phyloP scores from a whole-genome alignment of 2,329 filamentous ascomycete genomes.

The Beauveria brongniartii region DNA sequence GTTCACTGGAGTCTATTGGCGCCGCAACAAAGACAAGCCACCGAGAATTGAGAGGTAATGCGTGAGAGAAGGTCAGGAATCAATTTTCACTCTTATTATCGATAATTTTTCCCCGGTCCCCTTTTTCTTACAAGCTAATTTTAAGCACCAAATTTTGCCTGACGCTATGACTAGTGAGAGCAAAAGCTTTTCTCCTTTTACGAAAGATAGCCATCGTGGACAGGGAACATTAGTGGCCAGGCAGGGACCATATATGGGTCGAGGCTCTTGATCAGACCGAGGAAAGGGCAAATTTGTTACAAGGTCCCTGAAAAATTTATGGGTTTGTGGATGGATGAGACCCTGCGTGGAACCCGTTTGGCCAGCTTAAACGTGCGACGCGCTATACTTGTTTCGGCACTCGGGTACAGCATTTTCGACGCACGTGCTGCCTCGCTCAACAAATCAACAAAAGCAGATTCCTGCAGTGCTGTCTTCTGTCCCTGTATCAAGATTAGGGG shows the following conservation, averaged over 20 bases:
- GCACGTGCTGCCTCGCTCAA: background rate
- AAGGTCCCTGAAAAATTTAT: background rate
- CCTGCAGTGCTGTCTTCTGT: no score
- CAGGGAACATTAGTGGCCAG: background rate
- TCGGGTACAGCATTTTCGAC: background rate
- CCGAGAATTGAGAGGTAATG: background rate
- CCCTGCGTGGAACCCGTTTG: no score
- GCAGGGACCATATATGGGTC: background rate
- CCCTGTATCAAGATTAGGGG: no score
- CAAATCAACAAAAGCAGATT: background rate
- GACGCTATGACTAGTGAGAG: constrained; percentile 1
- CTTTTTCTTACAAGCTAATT: constrained; percentile 3
- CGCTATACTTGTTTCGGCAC: background rate
- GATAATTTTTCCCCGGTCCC: background rate
- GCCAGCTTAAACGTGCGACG: background rate
- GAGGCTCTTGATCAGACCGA: background rate
- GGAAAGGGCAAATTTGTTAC: background rate
- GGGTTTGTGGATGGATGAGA: background rate
- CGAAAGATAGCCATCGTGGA: background rate
- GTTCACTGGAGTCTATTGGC: background rate
- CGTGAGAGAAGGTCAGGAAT: background rate
- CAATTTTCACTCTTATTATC: background rate
- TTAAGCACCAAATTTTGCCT: background rate
- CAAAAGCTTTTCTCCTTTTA: background rate
- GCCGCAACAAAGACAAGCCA: background rate